Conservation (phyloP, 1,284 basidiomycete species). For the Fomes fomentarius region DNA sequence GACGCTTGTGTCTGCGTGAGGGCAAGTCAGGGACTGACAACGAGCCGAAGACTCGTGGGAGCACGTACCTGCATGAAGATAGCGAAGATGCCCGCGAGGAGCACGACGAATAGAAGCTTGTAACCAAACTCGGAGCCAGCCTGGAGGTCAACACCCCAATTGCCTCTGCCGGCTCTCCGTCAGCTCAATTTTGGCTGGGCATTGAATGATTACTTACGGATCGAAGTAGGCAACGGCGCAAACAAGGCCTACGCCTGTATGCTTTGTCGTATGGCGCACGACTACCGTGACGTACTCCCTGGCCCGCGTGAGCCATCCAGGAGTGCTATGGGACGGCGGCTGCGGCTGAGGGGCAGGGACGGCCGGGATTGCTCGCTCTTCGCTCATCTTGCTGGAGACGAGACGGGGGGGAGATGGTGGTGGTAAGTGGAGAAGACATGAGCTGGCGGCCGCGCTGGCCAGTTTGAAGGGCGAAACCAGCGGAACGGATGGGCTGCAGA, state of each 20-base stretch:
- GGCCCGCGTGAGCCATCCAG: conserved; percentile 1
- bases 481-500: conserved; percentile 17
- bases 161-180: conserved; percentile 48
- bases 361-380: background rate
- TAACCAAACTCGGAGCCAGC: conserved; percentile 83
- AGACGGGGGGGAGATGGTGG: conserved; percentile 3
- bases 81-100: conserved; percentile 85
- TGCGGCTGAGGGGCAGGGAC: background rate
- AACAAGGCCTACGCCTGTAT: conserved; percentile 52
- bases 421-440: conserved; percentile 12
- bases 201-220: conserved; percentile 40
- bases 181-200: background rate
- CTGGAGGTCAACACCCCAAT: conserved; percentile 78
- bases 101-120: conserved; percentile 84
- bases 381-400: conserved; percentile 6
- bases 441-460: conserved; percentile 4
- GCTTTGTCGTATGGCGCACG: conserved; percentile 44
- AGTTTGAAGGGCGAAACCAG: conserved; percentile 18
- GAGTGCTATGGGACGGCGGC: background rate
- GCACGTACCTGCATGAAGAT: conserved; percentile 70
- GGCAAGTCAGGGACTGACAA: conserved; percentile 14
- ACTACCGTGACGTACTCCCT: conserved; percentile 22
- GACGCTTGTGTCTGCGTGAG: conserved; percentile 56
- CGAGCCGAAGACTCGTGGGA: background rate
- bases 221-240: conserved; percentile 61